Evolutionary conservation across 148 eudicot genomes (phyloP), one percentile per base, ranked within the genome.

Genomic region (Diospyros kaki): DNA sequence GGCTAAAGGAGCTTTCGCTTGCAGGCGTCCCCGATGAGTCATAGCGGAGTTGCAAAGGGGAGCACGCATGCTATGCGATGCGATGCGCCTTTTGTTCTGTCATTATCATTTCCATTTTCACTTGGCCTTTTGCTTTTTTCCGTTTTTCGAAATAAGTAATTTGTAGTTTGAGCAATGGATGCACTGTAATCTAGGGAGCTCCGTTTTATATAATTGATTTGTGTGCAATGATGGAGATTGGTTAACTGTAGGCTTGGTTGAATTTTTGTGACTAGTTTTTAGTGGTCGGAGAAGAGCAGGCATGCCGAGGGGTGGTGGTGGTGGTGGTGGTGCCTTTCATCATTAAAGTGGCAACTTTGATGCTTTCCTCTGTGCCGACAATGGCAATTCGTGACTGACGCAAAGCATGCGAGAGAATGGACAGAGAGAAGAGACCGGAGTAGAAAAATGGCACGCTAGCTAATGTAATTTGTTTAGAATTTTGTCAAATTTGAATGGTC

Each of bases 1-100:
- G 98, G 98, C 45, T 93, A 76, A 91, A 84, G 82, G 92, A 91
- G 82, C 92, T 93, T 79, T 85, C 98, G 41, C 71, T 86, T 62
- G 81, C 86, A 70, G 83, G 79, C 51, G 81, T 73, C 5, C 85
- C 81, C 1, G 74, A 61, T 42, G 68, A 67, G 15, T 63, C 73
- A 58, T 68, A 74, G 69, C 51, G 70, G 18, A 65, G 61, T 48
- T 4, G 6, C 52, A 48, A 48, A 50, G 11, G 59, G 64, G 14
- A 40, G 13, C 48, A 15, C 66, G 68, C 76, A 63, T 73, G 68
- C 76, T 74, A 52, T 28, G 28, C 28, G 0, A 28, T 28, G 28
- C 28, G 28, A 28, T 28, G 28, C 28, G 28, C 28, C 28, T 28
- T 28, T 28, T 28, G 28, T 42, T 14, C 45, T 66, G 11, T 7